These are phyloP conservation scores for Neoboletus magnificus DNA, from an alignment of 768 basidiomycete genomes.

Conservation along the genomic window DNA sequence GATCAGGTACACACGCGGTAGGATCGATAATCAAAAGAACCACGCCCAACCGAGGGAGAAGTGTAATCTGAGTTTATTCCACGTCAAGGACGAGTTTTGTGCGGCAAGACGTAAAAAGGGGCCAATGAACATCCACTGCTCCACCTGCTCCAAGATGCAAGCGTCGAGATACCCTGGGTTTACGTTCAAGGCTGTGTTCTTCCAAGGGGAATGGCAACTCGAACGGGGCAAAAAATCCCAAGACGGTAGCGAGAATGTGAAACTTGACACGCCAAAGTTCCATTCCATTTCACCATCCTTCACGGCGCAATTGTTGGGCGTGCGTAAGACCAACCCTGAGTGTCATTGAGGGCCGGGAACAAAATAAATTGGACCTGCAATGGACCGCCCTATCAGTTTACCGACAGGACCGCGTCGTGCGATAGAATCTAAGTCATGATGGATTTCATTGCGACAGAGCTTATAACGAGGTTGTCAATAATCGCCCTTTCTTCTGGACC, in stretches of 20 bases:
- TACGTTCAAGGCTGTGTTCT: neutral
- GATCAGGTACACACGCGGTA: neutral
- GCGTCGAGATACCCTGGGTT: neutral
- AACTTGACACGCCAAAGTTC: no score
- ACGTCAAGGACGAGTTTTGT: neutral
- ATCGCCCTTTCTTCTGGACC: slow-evolving; percentile 35
- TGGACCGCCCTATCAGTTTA: neutral
- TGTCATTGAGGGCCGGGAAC: neutral
- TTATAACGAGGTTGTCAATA: slow-evolving; percentile 69
- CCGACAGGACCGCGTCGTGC: neutral
- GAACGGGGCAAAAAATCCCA: neutral
- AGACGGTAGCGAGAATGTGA: no score
- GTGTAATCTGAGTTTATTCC: neutral
- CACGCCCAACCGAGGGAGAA: neutral
- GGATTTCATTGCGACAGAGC: slow-evolving; percentile 78
- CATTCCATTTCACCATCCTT: neutral
- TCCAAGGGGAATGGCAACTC: neutral
- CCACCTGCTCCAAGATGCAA: neutral
- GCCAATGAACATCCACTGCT: neutral
- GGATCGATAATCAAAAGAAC: neutral
- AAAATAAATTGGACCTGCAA: neutral
- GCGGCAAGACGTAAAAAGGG: neutral
- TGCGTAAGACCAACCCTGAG: neutral
- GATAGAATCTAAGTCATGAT: slow-evolving; percentile 37
- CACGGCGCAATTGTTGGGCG: neutral